Conservation (phyloP, 2,329 filamentous ascomycete genomes). For the Orbilia blumenaviensis region DNA sequence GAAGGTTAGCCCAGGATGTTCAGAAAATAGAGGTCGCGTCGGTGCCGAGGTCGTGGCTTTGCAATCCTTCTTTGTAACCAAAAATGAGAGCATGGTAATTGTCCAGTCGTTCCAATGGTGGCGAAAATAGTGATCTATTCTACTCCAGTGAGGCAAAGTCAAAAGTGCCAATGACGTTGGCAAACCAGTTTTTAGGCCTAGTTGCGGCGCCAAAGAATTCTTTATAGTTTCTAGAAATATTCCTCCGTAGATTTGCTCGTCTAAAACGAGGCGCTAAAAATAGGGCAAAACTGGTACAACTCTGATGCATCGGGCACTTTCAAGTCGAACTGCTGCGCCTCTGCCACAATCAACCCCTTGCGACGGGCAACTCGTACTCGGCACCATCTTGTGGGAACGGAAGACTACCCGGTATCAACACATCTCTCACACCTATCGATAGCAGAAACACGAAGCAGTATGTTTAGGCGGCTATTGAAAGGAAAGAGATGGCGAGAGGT, state of each 20-base stretch:
- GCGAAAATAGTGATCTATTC: constrained; percentile 1
- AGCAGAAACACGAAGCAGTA: constrained; percentile 3
- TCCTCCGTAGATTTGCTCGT: background rate
- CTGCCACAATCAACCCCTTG: constrained; percentile 16
- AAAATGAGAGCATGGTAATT: no score
- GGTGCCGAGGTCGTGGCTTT: constrained; percentile 10
- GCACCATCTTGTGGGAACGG: background rate
- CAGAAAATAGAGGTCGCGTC: background rate
- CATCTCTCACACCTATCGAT: constrained; percentile 13
- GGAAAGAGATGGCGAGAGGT: constrained; percentile 5
- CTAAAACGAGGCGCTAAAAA: constrained; percentile 24
- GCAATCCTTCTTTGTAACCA: constrained; percentile 23
- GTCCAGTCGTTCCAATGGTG: background rate
- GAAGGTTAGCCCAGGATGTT: background rate
- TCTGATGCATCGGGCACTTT: constrained; percentile 41
- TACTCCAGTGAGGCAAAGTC: background rate
- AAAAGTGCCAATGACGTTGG: constrained; percentile 3
- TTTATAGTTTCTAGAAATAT: constrained; percentile 22
- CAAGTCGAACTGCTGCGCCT: constrained; percentile 22
- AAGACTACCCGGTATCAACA: constrained; percentile 20
- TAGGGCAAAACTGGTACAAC: constrained; percentile 28
- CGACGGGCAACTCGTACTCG: background rate
- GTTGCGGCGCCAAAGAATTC: constrained; percentile 4
- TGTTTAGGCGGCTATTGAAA: background rate
- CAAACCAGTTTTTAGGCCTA: constrained; percentile 15